Evolutionary conservation across 208 protist species (phyloP), one percentile per base, ranked within the genome.

Genomic region (Acanthamoeba culbertsoni): DNA sequence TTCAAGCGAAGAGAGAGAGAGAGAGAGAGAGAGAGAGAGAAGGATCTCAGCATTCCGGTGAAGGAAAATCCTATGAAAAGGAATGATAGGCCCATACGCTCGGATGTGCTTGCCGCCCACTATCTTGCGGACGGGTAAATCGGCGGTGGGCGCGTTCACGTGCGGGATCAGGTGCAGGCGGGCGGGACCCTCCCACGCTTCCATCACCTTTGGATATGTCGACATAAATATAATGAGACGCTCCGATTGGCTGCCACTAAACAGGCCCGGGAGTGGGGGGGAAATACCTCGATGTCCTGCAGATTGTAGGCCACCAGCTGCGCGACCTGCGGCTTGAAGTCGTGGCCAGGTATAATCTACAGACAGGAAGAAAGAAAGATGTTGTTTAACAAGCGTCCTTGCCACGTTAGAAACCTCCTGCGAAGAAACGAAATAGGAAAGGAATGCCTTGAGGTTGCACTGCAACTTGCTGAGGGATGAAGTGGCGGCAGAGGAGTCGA

Each of bases 51-150:
- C n/a, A n/a, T n/a, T n/a, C n/a, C n/a, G n/a, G n/a, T n/a, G n/a
- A 37, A 7, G n/a, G 12, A 26, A 68, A 68, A 26, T 10, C 8
- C 7, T 28, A 10, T 10, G 59, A 26, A 37, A 68, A 26, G 12
- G 59, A 33, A 7, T 6, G 31, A 68, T 10, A 6, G 59, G 59
- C 12, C 14, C 16, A 10, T 26, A 68, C 59, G 68, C 68, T 8
- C 68, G 68, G 2, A 90, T 68, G 82, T 90, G 82, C 18, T 55
- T 90, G 55, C 82, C 82, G 31, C 82, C 82, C 10, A 90, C 40
- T 48, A 90, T 68, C 55, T 46, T 35, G 55, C 55, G 82, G 31
- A 90, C 82, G 6, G 82, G 46, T 4, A 90, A 35, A 35, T 90
- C 53, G n/a, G 82, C 45, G 16, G 82, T 40, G 14, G 82, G 82